Evolutionary conservation across 176 grass and related monocot species (phyloP).

Genomic region (Paspalum vaginatum): DNA sequence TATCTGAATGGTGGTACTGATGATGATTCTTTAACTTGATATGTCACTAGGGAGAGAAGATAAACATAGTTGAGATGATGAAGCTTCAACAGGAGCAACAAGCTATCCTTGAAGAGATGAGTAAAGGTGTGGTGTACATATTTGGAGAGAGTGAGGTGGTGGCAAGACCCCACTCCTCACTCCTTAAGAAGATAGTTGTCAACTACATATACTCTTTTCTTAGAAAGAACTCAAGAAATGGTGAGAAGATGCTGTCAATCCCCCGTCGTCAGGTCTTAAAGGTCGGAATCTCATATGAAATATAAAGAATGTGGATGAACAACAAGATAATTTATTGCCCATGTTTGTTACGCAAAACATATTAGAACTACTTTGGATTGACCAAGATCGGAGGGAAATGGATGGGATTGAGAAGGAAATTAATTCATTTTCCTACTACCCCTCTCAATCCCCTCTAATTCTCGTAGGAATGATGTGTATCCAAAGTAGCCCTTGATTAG

Average conservation of each 20-base stretch:
- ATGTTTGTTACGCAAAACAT: background rate
- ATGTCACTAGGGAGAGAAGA: constrained; percentile 19
- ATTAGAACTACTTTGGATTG: no score
- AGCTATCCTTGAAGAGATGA: constrained; percentile 30
- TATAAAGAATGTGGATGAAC: constrained; percentile 12
- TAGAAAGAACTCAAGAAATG: constrained; percentile 45
- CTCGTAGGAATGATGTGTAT: no score
- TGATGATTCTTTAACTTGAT: background rate
- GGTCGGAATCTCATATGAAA: constrained; percentile 55
- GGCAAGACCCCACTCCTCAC: constrained; percentile 32
- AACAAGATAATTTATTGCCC: background rate
- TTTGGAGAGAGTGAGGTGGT: constrained; percentile 49
- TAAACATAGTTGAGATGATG: constrained; percentile 33
- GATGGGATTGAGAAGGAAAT: no score
- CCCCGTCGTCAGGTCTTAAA: constrained; percentile 46
- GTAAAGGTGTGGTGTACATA: constrained; percentile 51
- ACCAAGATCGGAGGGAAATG: no score
- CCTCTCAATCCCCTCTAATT: no score
- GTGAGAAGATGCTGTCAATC: constrained; percentile 40
- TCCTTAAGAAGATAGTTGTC: constrained; percentile 37
- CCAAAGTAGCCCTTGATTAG: no score
- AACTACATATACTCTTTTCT: constrained; percentile 49
- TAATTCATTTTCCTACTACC: no score
- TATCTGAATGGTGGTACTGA: background rate
- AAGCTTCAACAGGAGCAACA: constrained; percentile 42